Percentiles rank a stretch among this genome's conserved stretches.
Conservation (phyloP, 192 early-diverging fungal species). For the Pilobolus umbonatus region DNA sequence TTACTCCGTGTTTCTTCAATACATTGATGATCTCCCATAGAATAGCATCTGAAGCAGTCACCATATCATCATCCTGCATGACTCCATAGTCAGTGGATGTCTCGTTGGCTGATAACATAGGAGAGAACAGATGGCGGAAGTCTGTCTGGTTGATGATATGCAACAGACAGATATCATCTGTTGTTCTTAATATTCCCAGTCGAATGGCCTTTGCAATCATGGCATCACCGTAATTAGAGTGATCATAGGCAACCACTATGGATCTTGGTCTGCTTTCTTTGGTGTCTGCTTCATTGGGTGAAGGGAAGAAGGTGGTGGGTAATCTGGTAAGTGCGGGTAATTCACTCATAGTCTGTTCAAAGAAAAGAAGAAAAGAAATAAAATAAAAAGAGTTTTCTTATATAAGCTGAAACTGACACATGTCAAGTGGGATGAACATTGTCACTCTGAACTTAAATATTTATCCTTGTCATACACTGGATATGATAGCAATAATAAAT, state of each 20-base stretch:
- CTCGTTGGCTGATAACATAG: background rate
- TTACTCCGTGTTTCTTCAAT: constrained; percentile 16
- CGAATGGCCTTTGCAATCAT: constrained; percentile 18
- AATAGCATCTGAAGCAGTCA: constrained; percentile 9
- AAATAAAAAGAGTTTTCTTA: background rate
- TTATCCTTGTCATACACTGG: no score
- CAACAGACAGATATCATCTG: constrained; percentile 21
- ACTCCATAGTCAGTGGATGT: background rate
- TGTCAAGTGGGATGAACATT: no score
- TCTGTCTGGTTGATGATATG: constrained; percentile 17
- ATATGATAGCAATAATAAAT: no score
- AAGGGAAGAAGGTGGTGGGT: constrained; percentile 11
- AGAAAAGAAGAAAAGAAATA: background rate
- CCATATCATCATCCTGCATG: background rate
- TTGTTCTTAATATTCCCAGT: constrained; percentile 6
- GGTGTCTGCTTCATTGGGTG: background rate
- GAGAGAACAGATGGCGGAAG: background rate
- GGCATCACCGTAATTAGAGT: constrained; percentile 19
- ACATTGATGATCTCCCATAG: constrained; percentile 10
- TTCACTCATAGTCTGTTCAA: background rate
- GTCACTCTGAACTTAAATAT: no score
- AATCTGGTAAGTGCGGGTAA: background rate
- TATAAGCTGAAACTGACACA: no score
- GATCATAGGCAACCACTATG: constrained; percentile 21
- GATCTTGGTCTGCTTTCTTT: background rate